Evolutionary conservation across 2,329 filamentous ascomycete species (phyloP).

Genomic region (Ustulina deusta): DNA sequence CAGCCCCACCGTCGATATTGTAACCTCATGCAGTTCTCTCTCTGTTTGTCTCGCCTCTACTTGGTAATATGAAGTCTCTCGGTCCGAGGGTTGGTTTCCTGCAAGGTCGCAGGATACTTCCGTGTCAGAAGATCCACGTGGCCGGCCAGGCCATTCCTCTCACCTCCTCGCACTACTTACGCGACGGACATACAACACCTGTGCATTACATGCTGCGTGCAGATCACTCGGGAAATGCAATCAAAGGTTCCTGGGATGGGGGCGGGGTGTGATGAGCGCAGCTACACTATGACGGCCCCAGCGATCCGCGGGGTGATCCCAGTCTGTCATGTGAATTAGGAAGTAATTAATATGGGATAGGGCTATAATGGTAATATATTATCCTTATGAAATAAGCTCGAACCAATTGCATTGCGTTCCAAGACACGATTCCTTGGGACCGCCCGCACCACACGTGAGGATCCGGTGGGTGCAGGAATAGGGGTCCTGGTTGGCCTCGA

Average conservation of each 20-base stretch:
- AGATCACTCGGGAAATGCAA: slow-evolving; percentile 25
- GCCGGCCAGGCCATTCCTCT: slow-evolving; percentile 11
- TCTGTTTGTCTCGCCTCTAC: slow-evolving; percentile 17
- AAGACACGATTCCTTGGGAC: slow-evolving; percentile 6
- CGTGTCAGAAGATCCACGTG: slow-evolving; percentile 35
- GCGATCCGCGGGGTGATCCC: slow-evolving; percentile 18
- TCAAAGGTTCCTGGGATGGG: slow-evolving; percentile 23
- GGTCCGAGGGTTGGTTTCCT: slow-evolving; percentile 13
- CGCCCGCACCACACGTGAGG: slow-evolving; percentile 20
- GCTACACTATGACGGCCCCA: slow-evolving; percentile 16
- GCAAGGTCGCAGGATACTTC: slow-evolving; percentile 15
- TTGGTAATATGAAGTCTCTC: slow-evolving; percentile 23
- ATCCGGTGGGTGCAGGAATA: not conserved
- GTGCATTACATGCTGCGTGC: slow-evolving; percentile 15
- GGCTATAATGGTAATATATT: not conserved
- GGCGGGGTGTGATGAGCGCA: slow-evolving; percentile 9
- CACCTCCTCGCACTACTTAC: not conserved
- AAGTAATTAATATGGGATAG: slow-evolving; percentile 6
- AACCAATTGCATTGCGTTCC: slow-evolving; percentile 27
- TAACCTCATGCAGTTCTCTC: slow-evolving; percentile 31
- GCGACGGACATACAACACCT: slow-evolving; percentile 1
- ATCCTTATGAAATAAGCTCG: slow-evolving; percentile 17
- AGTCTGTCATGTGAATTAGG: not conserved
- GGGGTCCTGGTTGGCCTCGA: not conserved
- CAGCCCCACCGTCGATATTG: slow-evolving; percentile 38